Percentiles rank a stretch among this genome's conserved stretches.
Conservation (phyloP, 176 grass and related monocot genomes). For the Zea luxurians region DNA sequence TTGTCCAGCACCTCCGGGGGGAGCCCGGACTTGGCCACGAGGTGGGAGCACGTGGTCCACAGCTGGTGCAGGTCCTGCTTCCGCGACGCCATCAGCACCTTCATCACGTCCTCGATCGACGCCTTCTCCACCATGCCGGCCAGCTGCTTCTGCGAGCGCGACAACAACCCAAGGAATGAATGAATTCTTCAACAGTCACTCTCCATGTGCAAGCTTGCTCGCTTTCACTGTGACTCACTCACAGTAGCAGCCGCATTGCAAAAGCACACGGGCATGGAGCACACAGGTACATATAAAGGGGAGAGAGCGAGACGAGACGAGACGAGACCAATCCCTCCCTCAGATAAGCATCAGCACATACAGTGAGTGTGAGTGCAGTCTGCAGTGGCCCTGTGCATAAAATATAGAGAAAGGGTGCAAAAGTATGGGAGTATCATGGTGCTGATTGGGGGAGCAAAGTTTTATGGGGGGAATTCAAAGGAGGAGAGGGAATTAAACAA, state of each 20-base stretch:
- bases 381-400: conserved; percentile 54
- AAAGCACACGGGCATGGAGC: not conserved
- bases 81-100: conserved; percentile 85
- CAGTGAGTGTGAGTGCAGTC: not conserved
- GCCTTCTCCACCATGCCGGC: conserved; percentile 96
- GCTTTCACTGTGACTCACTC: not conserved
- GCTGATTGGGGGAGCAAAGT: conserved; percentile 47
- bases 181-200: not conserved
- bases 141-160: conserved; percentile 81
- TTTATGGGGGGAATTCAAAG: not conserved
- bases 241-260: not conserved
- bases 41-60: conserved; percentile 91
- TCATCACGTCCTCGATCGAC: conserved; percentile 99
- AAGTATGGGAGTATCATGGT: conserved; percentile 55
- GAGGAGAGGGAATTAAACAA: conserved; percentile 17
- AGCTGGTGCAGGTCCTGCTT: conserved; percentile 98
- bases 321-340: not conserved
- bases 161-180: not conserved
- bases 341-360: conserved; percentile 27
- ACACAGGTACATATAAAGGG: not conserved
- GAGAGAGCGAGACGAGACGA: not conserved
- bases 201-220: not conserved
- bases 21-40: conserved; percentile 91
- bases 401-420: conserved; percentile 56
- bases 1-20: conserved; percentile 92